Conservation (phyloP, 2,329 filamentous ascomycete species). For the Pyrenophora teres region DNA sequence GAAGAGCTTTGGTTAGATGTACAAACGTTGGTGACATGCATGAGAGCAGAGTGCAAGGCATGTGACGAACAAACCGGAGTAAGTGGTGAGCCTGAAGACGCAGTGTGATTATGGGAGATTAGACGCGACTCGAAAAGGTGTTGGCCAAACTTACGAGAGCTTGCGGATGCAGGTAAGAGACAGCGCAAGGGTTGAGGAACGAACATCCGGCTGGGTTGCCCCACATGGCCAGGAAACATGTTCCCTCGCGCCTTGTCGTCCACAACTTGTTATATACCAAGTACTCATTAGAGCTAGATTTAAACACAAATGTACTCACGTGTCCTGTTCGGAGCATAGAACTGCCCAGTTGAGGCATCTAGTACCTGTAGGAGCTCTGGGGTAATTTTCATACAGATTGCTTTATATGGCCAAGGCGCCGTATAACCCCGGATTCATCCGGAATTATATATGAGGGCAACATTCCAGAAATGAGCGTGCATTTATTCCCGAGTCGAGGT, state of each 20-base stretch:
- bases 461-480: slow-evolving; percentile 13
- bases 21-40: no score
- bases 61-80: no score
- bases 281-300: not conserved
- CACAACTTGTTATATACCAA: not conserved
- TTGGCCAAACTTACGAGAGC: not conserved
- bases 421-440: slow-evolving; percentile 18
- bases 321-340: not conserved
- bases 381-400: slow-evolving; percentile 24
- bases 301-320: slow-evolving; percentile 4
- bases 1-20: no score
- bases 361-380: slow-evolving; percentile 9
- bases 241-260: slow-evolving; percentile 1
- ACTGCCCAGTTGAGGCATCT: slow-evolving; percentile 6
- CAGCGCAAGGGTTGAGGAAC: not conserved
- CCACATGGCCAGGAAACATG: slow-evolving; percentile 8
- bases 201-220: slow-evolving; percentile 7
- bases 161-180: not conserved
- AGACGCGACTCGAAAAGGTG: not conserved
- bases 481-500: slow-evolving; percentile 3
- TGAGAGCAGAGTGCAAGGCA: no score
- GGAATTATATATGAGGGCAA: slow-evolving; percentile 15
- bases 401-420: slow-evolving; percentile 26
- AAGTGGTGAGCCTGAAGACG: not conserved
- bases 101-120: not conserved